Base-by-base conservation (phyloP, 495 filamentous ascomycete genomes). In the Penicillium psychrofluorescens region DNA sequence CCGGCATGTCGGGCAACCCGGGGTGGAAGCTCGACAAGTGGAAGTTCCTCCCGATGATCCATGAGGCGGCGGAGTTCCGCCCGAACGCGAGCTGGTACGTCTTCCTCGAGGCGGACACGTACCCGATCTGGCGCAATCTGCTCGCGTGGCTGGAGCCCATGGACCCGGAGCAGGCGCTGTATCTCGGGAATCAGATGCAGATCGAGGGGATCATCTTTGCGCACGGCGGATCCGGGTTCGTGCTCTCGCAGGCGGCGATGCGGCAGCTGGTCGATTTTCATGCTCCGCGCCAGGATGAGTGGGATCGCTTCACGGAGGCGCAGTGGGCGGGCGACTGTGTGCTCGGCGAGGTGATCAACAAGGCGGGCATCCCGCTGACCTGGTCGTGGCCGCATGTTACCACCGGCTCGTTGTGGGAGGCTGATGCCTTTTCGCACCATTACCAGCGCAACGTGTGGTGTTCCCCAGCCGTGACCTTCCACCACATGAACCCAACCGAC, bases 11-110 rank as follows among this genome's bases (percentile, higher is more conserved):
- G 4, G 57, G 59, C 14, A 71, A 69, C 22, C 65, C 68, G 1
- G 83, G 77, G 14, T 87, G 82, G 81, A 71, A 68, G 41, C 64
- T 84, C 11, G 82, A 86, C 59, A 84, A 83, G 55, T 85, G 78
- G 71, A 86, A 85, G 59, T 85, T 85, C 55, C 63, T 86, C 6
- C 78, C 80, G 4, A 80, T 81, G 68, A 70, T 84, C 48, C 69
- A 77, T 35, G 64, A 76, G 28, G 74, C 79, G 13, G 75, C 74
- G 53, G 53, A 57, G 27, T 60, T 68, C 56, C 59, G 63, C 10
- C 72, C 74, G n/a, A 55, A 71, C 9, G 69, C 65, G 11, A 70
- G 77, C 32, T 87, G 80, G 80, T 87, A 78, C 50, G 71, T 85
- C 36, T 84, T 85, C 56, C 74, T 82, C 53, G 82, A 85, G 47